phyloP scores from a whole-genome alignment of 306 rosid species.

The Rosa chinensis region DNA sequence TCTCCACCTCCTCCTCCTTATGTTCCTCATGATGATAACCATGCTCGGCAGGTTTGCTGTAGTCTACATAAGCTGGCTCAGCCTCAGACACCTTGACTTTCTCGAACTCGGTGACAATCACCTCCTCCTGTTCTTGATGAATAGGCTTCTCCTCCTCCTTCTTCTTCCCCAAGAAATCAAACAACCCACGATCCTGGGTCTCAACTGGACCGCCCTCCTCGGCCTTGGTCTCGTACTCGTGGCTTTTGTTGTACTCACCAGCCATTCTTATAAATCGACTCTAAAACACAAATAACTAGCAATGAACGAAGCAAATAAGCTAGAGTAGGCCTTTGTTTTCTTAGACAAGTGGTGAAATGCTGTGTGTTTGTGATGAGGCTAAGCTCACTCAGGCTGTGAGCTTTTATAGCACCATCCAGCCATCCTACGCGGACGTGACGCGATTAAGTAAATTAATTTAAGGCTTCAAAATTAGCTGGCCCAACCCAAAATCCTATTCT shows the following conservation, averaged over 20 bases:
- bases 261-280: conserved; percentile 48
- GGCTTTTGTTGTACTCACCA: conserved; percentile 50
- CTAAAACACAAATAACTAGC: not conserved
- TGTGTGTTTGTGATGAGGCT: conserved; percentile 15
- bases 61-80: conserved; percentile 1
- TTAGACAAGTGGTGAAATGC: not conserved
- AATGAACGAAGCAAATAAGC: not conserved
- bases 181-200: conserved; percentile 65
- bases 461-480: not conserved
- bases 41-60: not conserved
- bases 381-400: not conserved
- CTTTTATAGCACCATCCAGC: conserved; percentile 28
- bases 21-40: conserved; percentile 2
- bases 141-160: conserved; percentile 39
- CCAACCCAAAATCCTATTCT: not conserved
- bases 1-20: conserved; percentile 22
- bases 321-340: not conserved
- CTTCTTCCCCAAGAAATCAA: conserved; percentile 66
- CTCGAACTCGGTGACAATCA: conserved; percentile 24
- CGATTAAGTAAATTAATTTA: conserved; percentile 15
- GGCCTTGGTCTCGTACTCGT: conserved; percentile 34
- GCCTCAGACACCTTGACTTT: conserved; percentile 33
- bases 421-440: conserved; percentile 41
- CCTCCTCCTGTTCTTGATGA: conserved; percentile 28
- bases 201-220: conserved; percentile 36